A percentile compares a stretch with the other conserved stretches of the same genome.
phyloP scores from a whole-genome alignment of 2,329 filamentous ascomycete species.

The Microsporum audouinii region DNA sequence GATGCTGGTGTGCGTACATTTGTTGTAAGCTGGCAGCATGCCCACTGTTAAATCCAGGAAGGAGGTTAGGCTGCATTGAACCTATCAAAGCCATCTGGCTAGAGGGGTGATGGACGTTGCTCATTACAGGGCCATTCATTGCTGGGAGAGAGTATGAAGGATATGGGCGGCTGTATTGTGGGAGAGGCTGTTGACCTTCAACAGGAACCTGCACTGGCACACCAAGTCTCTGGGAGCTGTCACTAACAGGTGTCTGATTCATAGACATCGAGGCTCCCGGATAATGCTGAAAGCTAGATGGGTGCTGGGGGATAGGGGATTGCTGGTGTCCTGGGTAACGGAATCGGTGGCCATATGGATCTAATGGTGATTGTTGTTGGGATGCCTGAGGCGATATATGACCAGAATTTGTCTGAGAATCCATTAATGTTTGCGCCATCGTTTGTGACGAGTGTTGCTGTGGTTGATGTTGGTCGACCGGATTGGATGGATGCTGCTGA shows the following conservation, averaged over 20 bases:
- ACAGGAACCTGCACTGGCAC: slow-evolving; percentile 39
- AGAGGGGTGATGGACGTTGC: slow-evolving; percentile 64
- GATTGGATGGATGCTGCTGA: slow-evolving; percentile 19
- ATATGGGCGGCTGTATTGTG: slow-evolving; percentile 33
- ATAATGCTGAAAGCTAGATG: slow-evolving; percentile 33
- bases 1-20: slow-evolving; percentile 48
- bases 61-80: slow-evolving; percentile 45
- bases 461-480: slow-evolving; percentile 14
- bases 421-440: slow-evolving; percentile 38
- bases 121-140: slow-evolving; percentile 59
- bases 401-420: slow-evolving; percentile 31
- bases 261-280: slow-evolving; percentile 21
- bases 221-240: slow-evolving; percentile 41
- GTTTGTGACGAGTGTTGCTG: slow-evolving; percentile 28
- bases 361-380: slow-evolving; percentile 46
- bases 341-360: slow-evolving; percentile 47
- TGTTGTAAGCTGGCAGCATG: slow-evolving; percentile 47
- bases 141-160: slow-evolving; percentile 48
- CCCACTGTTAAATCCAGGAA: slow-evolving; percentile 49
- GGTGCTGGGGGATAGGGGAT: slow-evolving; percentile 39
- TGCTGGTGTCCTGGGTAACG: slow-evolving; percentile 35
- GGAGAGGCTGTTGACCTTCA: slow-evolving; percentile 24
- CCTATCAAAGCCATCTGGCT: slow-evolving; percentile 61
- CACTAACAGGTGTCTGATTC: slow-evolving; percentile 33
- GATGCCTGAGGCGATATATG: slow-evolving; percentile 26